Evolutionary conservation across 805 yeast species (phyloP).

Genomic region (Candida palmyrensis): DNA sequence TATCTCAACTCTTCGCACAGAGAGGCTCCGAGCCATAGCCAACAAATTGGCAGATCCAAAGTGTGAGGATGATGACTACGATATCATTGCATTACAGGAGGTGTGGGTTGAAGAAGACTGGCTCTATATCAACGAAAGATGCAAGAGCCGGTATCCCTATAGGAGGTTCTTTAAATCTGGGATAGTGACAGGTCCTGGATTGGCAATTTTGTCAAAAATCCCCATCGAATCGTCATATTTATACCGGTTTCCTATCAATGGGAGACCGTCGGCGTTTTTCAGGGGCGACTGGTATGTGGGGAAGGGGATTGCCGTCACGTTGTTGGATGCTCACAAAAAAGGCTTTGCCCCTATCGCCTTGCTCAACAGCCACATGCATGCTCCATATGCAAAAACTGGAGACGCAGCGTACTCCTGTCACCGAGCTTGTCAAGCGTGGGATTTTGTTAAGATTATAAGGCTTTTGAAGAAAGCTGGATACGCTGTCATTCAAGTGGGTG

Average conservation of each 20-base stretch:
- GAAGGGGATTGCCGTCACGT: slow-evolving; percentile 74
- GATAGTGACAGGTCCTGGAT: slow-evolving; percentile 87
- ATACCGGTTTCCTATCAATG: slow-evolving; percentile 86
- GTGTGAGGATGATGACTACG: slow-evolving; percentile 46
- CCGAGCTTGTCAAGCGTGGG: slow-evolving; percentile 96
- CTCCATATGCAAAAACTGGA: slow-evolving; percentile 80
- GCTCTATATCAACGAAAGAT: slow-evolving; percentile 49
- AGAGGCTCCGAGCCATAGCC: slow-evolving; percentile 72
- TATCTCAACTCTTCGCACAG: slow-evolving; percentile 65
- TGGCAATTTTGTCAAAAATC: slow-evolving; percentile 75
- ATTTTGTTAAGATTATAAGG: slow-evolving; percentile 63
- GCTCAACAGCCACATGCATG: slow-evolving; percentile 93
- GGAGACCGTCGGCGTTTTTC: slow-evolving; percentile 88
- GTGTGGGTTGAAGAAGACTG: slow-evolving; percentile 88
- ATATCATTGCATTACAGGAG: slow-evolving; percentile 90
- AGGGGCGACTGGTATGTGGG: slow-evolving; percentile 99
- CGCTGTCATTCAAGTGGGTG: slow-evolving; percentile 88
- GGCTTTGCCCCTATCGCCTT: slow-evolving; percentile 61
- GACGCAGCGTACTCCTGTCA: slow-evolving; percentile 90
- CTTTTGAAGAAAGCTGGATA: slow-evolving; percentile 68
- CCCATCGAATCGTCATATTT: slow-evolving; percentile 79
- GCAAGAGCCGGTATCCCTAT: slow-evolving; percentile 52
- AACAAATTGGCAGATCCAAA: slow-evolving; percentile 42
- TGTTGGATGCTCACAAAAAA: slow-evolving; percentile 45
- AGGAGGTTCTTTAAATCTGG: slow-evolving; percentile 75